Conservation (phyloP, 345 rosid species). For the Salix arbutifolia region DNA sequence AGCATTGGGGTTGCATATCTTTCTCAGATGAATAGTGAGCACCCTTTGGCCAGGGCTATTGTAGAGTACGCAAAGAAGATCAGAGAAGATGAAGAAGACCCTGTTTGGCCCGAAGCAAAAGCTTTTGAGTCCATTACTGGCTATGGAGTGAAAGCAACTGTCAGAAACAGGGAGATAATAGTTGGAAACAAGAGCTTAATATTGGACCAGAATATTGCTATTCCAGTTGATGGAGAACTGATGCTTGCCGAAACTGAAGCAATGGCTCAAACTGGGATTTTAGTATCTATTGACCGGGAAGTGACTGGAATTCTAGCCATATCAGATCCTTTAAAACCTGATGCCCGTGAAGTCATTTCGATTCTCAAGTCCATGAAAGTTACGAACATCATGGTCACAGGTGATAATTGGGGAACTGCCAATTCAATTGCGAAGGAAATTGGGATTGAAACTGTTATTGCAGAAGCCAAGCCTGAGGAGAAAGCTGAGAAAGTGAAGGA, state of each 20-base stretch:
- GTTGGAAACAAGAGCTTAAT: constrained; percentile 84
- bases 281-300: constrained; percentile 59
- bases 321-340: constrained; percentile 76
- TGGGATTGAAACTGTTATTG: constrained; percentile 68
- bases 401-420: constrained; percentile 98
- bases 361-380: constrained; percentile 78
- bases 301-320: constrained; percentile 69
- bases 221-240: constrained; percentile 60
- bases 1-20: not conserved
- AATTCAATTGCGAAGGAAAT: constrained; percentile 74
- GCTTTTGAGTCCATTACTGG: constrained; percentile 76
- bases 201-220: constrained; percentile 34
- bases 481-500: constrained; percentile 92
- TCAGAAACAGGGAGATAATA: constrained; percentile 52
- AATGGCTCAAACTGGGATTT: constrained; percentile 75
- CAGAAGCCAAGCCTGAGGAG: constrained; percentile 88
- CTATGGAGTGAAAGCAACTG: constrained; percentile 76
- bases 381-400: constrained; percentile 82
- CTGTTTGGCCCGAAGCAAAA: constrained; percentile 73
- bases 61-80: constrained; percentile 78
- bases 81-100: constrained; percentile 70
- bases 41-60: constrained; percentile 82
- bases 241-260: constrained; percentile 65
- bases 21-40: constrained; percentile 75
- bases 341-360: constrained; percentile 63